Base-by-base conservation (phyloP, 768 basidiomycete genomes). In the Podaxis sp. region DNA sequence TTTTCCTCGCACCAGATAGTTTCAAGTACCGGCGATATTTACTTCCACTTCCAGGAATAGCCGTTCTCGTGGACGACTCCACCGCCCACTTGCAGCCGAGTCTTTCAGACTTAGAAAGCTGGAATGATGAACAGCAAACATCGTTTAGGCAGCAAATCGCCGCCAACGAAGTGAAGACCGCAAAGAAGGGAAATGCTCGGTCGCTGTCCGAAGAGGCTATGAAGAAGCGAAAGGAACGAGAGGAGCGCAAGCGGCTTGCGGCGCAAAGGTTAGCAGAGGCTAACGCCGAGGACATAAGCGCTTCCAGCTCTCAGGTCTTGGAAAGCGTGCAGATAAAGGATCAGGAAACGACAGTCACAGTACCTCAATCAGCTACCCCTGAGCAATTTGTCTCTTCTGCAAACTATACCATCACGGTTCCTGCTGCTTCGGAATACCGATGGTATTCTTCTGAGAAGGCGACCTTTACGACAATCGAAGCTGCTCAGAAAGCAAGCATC, bases 51-150 rank as follows among this genome's bases (percentile, higher is more conserved):
- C 20, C 69, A 97, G 96, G 86, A 36, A 75, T 90, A 13, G 95
- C 91, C 3, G 80, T 88, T 26, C 78, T 99, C 7, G 77, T 96
- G 22, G 87, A 95, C 70, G 90, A 97, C 66, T 78, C 78, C 17
- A 73, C 65, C 11, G 86, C 88, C 0, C 87, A 87, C 72, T 78
- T 68, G 37, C 72, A 76, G 30, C 87, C 89, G 1, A 76, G 78
- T 3, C 33, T 74, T 0, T 67, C 74, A 0, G 80, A 87, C 40
- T 75, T 91, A 5, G 70, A 77, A 46, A 67, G 71, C 38, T 90
- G 90, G 89, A 80, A 82, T 64, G 60, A 71, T 2, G 77, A 80
- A 49, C 80, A 87, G 48, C 72, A 79, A 63, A 77, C 80, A 15
- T 74, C 74, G 2, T 75, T 84, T 10, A 70, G 75, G 37, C 75